These are phyloP conservation scores for Stylosanthes scabra DNA, from an alignment of 331 rosid genomes.

Conservation along the genomic window DNA sequence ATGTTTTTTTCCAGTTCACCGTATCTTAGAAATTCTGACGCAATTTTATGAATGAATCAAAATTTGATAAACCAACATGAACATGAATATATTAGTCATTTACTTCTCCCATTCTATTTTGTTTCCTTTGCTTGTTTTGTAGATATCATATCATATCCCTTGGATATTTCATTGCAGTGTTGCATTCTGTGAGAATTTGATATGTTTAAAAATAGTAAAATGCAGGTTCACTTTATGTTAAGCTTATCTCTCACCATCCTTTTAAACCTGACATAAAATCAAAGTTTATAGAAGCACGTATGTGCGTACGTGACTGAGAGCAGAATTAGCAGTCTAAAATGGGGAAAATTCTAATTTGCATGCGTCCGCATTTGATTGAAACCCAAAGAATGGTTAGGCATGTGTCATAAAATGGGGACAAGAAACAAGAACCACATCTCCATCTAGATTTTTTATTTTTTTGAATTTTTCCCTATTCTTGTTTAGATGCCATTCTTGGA, in stretches of 20 bases:
- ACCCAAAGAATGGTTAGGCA: neutral
- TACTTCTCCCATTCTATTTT: slow-evolving; percentile 3
- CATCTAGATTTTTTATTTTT: no score
- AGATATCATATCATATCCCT: neutral
- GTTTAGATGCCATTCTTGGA: neutral
- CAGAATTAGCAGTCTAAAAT: neutral
- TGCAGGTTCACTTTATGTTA: neutral
- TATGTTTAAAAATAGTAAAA: neutral
- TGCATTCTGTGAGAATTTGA: neutral
- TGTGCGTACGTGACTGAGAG: neutral
- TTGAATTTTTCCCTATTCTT: neutral
- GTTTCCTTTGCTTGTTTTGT: neutral
- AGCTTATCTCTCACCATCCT: neutral
- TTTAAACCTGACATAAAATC: neutral
- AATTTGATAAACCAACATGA: neutral
- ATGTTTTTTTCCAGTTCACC: no score
- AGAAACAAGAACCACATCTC: no score
- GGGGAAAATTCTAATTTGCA: slow-evolving; percentile 6
- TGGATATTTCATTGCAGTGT: neutral
- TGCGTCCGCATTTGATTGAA: neutral
- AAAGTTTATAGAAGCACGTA: neutral
- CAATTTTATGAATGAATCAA: neutral
- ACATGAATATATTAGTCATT: neutral
- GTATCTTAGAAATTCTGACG: neutral
- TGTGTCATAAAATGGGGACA: slow-evolving; percentile 4